phyloP scores from a whole-genome alignment of 2,329 filamentous ascomycete genomes.

The Apiospora malaysiana region DNA sequence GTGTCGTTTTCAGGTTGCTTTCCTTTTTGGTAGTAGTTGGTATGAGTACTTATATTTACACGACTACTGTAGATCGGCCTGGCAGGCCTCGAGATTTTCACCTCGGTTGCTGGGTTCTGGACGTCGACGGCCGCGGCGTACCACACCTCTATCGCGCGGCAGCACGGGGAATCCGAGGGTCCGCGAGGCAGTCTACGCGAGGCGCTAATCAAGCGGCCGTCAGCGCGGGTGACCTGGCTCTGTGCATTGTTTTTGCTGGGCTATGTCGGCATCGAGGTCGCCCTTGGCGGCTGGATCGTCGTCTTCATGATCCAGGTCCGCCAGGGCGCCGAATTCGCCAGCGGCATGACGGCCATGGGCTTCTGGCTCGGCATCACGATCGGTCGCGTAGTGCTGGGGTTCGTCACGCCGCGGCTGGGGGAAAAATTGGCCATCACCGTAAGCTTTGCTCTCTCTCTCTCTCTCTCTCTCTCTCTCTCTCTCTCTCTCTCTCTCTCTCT shows the following conservation, averaged over 20 bases:
- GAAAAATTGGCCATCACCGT: constrained; percentile 67
- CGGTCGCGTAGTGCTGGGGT: constrained; percentile 73
- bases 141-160: constrained; percentile 43
- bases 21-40: background rate
- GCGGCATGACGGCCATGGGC: constrained; percentile 77
- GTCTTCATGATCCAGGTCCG: constrained; percentile 82
- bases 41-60: background rate
- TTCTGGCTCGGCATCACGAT: constrained; percentile 84
- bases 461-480: too few species aligned
- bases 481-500: too few species aligned
- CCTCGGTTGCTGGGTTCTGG: constrained; percentile 63
- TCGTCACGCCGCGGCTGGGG: constrained; percentile 73
- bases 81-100: constrained; percentile 59
- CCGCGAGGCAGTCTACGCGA: constrained; percentile 41
- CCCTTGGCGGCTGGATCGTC: constrained; percentile 82
- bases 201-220: constrained; percentile 49
- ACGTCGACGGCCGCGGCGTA: constrained; percentile 59
- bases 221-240: constrained; percentile 68
- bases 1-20: background rate
- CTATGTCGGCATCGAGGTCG: constrained; percentile 79
- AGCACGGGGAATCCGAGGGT: constrained; percentile 24
- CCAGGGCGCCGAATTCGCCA: constrained; percentile 68
- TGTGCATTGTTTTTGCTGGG: constrained; percentile 74
- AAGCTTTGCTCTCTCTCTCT: constrained; percentile 18
- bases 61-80: constrained; percentile 52